These are phyloP conservation scores for Pterulicium gracile DNA, from an alignment of 1,284 basidiomycete genomes.

Conservation along the genomic window DNA sequence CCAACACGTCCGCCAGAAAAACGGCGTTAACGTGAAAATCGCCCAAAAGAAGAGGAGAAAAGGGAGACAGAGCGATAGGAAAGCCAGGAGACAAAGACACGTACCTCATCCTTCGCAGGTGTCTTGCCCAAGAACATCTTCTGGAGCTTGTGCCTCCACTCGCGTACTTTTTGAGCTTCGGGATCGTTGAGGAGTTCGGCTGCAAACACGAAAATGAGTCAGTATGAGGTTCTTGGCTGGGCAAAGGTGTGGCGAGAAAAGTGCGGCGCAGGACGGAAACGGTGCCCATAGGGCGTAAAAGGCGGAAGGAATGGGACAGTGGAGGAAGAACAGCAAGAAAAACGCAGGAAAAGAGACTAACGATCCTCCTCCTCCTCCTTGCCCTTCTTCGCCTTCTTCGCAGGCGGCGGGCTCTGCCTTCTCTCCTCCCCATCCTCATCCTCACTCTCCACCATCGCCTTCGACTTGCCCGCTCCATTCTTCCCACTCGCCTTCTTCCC, in stretches of 20 bases:
- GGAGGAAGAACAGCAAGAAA: slow-evolving; percentile 10
- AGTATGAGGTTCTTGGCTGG: no score
- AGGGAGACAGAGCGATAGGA: background rate
- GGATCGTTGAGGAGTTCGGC: slow-evolving; percentile 47
- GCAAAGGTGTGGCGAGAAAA: no score
- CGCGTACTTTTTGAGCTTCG: slow-evolving; percentile 68
- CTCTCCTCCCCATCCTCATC: slow-evolving; percentile 49
- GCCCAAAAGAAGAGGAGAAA: slow-evolving; percentile 3
- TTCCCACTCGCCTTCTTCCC: slow-evolving; percentile 51
- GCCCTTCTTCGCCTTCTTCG: slow-evolving; percentile 60
- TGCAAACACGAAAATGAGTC: no score
- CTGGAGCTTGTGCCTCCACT: slow-evolving; percentile 87
- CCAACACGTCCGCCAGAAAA: no score
- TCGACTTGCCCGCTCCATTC: slow-evolving; percentile 24
- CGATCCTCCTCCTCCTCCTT: slow-evolving; percentile 43
- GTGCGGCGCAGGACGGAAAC: no score
- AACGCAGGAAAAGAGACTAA: slow-evolving; percentile 6
- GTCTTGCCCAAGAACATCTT: slow-evolving; percentile 71
- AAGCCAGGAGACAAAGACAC: slow-evolving; percentile 9
- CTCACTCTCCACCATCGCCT: slow-evolving; percentile 62
- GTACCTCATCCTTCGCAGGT: slow-evolving; percentile 44
- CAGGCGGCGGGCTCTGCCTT: slow-evolving; percentile 39
- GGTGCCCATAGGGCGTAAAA: background rate
- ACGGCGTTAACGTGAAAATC: no score
- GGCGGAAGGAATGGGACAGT: background rate